These are phyloP conservation scores for Clarireedia paspali DNA, from an alignment of 2,329 filamentous ascomycete genomes.

Conservation along the genomic window DNA sequence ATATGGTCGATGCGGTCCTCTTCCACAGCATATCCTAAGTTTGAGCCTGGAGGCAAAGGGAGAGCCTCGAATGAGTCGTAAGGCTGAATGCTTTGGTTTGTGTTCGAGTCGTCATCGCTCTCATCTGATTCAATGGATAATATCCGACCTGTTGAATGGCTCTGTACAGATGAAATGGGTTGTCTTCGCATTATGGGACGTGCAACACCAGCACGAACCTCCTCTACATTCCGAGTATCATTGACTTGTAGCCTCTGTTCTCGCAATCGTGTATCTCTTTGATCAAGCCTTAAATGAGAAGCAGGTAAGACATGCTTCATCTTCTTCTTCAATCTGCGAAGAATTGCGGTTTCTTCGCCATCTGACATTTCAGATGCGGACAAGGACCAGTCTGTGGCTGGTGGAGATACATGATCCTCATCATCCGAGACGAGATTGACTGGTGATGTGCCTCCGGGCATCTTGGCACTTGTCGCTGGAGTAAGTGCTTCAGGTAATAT, in stretches of 20 bases:
- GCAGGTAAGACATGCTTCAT: slow-evolving; percentile 57
- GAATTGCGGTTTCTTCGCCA: slow-evolving; percentile 24
- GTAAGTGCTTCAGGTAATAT: slow-evolving; percentile 18
- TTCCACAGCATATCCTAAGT: slow-evolving; percentile 24
- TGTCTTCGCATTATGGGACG: slow-evolving; percentile 15
- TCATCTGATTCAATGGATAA: slow-evolving; percentile 18
- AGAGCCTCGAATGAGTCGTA: slow-evolving; percentile 7
- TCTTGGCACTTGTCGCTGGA: slow-evolving; percentile 26
- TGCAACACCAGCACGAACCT: slow-evolving; percentile 26
- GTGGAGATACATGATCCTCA: slow-evolving; percentile 20
- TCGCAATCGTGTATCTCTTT: slow-evolving; percentile 33
- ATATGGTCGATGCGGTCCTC: slow-evolving; percentile 30
- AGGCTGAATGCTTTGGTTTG: neutral
- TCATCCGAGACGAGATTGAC: slow-evolving; percentile 15
- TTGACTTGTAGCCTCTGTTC: slow-evolving; percentile 7
- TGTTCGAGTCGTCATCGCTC: slow-evolving; percentile 17
- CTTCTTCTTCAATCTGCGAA: slow-evolving; percentile 21
- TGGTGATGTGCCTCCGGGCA: slow-evolving; percentile 6
- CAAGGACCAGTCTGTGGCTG: slow-evolving; percentile 4
- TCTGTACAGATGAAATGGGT: neutral
- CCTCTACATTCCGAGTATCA: slow-evolving; percentile 15
- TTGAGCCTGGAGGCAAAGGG: slow-evolving; percentile 15
- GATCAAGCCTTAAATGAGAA: slow-evolving; percentile 58
- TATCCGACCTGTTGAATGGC: neutral
- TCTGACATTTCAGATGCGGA: slow-evolving; percentile 18